Conservation (phyloP, 345 rosid species). For the Salix viminalis region DNA sequence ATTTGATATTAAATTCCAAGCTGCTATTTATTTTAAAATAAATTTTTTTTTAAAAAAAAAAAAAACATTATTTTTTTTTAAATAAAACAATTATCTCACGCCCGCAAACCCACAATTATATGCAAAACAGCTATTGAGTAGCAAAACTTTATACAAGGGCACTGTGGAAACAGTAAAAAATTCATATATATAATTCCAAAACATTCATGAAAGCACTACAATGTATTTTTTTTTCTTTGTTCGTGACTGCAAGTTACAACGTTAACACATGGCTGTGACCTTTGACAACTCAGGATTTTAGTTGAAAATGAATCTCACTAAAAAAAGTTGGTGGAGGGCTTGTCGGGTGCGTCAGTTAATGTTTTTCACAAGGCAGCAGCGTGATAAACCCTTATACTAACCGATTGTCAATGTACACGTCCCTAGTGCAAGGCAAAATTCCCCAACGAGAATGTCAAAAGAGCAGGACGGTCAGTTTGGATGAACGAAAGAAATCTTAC, state of each 20-base stretch:
- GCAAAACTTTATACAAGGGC: background rate
- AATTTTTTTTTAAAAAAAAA: too few relatives aligned
- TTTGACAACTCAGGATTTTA: background rate
- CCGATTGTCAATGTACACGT: background rate
- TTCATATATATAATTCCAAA: background rate
- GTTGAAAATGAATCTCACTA: background rate
- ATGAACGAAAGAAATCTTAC: background rate
- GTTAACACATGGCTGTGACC: background rate
- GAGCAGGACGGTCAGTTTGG: background rate
- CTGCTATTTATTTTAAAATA: too few relatives aligned
- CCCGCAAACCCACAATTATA: background rate
- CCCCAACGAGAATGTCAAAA: background rate
- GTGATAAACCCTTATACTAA: background rate
- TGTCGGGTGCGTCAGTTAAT: background rate
- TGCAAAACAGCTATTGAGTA: background rate
- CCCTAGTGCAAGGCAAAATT: background rate
- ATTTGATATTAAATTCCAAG: too few relatives aligned
- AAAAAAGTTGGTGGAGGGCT: background rate
- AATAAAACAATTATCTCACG: too few relatives aligned
- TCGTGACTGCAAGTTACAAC: background rate
- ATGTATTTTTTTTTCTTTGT: background rate
- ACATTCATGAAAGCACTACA: background rate
- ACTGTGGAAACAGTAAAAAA: background rate
- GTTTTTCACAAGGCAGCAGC: background rate
- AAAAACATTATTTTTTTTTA: too few relatives aligned